phyloP scores from a whole-genome alignment of 305 asterid species.

The Solanum hybrid region DNA sequence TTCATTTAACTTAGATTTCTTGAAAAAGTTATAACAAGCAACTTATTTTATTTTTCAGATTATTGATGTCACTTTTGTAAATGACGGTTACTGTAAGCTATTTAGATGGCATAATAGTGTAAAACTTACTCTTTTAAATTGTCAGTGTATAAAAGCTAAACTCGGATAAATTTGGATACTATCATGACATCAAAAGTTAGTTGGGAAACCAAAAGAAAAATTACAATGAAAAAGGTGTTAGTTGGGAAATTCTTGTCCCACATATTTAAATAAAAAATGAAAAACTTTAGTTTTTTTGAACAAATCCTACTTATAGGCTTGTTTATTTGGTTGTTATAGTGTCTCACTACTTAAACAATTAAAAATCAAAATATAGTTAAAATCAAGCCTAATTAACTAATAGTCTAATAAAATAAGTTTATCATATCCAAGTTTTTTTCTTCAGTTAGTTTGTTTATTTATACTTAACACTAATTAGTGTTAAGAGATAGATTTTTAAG shows the following conservation, averaged over 20 bases:
- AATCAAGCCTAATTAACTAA: neutral
- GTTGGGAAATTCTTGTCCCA: neutral
- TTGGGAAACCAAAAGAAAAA: neutral
- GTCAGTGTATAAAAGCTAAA: neutral
- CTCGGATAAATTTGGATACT: no score
- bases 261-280: neutral
- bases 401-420: neutral
- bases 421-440: neutral
- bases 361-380: neutral
- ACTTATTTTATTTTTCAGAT: neutral
- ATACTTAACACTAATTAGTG: neutral
- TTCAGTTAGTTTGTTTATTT: neutral
- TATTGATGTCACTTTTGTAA: neutral
- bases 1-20: neutral
- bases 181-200: neutral
- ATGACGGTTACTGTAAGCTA: neutral
- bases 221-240: neutral
- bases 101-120: neutral
- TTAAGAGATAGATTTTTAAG: neutral
- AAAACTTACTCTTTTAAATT: neutral
- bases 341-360: neutral
- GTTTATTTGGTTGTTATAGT: neutral
- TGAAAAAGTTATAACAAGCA: neutral
- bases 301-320: neutral
- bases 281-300: neutral